phyloP scores from a whole-genome alignment of 768 basidiomycete species.

The Hortiboletus campestris region DNA sequence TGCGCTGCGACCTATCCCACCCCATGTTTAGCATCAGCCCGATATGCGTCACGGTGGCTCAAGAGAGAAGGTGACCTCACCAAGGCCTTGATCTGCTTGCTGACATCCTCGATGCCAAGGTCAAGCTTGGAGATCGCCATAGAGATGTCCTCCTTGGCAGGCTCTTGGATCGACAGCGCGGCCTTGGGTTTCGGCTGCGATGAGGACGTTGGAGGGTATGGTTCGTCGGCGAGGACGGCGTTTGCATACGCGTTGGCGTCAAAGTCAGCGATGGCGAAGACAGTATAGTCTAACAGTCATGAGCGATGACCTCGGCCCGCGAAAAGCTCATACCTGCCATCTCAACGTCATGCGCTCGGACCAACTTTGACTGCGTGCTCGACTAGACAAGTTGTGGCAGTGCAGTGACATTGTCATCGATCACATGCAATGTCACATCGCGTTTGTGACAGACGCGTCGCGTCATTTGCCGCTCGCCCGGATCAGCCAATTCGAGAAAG shows the following conservation, averaged over 20 bases:
- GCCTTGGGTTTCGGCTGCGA: slow-evolving; percentile 17
- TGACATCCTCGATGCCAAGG: slow-evolving; percentile 87
- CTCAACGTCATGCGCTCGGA: background rate
- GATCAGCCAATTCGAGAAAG: slow-evolving; percentile 1
- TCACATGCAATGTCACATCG: slow-evolving; percentile 33
- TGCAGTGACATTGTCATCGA: slow-evolving; percentile 12
- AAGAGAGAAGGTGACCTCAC: slow-evolving; percentile 45
- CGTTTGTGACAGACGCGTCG: slow-evolving; percentile 28
- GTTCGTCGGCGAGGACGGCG: slow-evolving; percentile 79
- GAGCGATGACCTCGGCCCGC: background rate
- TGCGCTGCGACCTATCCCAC: slow-evolving; percentile 69
- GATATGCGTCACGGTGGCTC: too few relatives aligned
- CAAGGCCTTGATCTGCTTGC: slow-evolving; percentile 82
- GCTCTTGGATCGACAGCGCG: slow-evolving; percentile 41
- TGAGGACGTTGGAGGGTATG: slow-evolving; percentile 54
- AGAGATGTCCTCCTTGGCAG: slow-evolving; percentile 82
- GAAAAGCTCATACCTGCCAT: slow-evolving; percentile 20
- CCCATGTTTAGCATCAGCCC: background rate
- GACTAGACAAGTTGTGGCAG: slow-evolving; percentile 14
- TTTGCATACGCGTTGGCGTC: slow-evolving; percentile 91
- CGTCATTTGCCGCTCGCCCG: slow-evolving; percentile 1
- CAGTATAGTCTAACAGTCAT: slow-evolving; percentile 58
- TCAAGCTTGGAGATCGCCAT: slow-evolving; percentile 86
- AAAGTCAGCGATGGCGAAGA: slow-evolving; percentile 74
- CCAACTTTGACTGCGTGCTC: background rate